Evolutionary conservation across 768 basidiomycete genomes (phyloP), one percentile per base, ranked within the genome.

Genomic region (Kockovaella imperatae): DNA sequence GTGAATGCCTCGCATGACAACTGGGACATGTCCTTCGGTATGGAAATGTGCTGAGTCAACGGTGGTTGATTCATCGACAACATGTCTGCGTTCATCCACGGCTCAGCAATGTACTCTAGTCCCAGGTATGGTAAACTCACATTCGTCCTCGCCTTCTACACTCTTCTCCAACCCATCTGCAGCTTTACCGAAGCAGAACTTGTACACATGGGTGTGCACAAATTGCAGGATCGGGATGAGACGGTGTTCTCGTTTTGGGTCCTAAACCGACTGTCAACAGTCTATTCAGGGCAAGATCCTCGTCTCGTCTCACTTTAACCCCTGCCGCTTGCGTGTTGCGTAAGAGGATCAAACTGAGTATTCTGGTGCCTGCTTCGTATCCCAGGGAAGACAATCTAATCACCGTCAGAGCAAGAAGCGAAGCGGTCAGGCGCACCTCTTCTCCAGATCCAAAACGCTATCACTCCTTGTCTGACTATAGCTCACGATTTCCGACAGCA

Each of bases 1-100:
- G 89, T 88, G 66, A 93, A 86, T 2, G 95, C 96, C n/a, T 89
- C 95, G 65, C 90, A 96, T 60, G 86, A 91, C 31, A 99, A 77
- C 62, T 86, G 83, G 62, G 83, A 86, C 80, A 99, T 82, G 67
- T 99, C 95, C 59, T 81, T 81, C 18, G 95, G 95, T 13, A 97
- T 86, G 25, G 89, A 88, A 52, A 99, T 87, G 57, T 87, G 78
- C 50, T 87, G 82, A 54, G 95, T 91, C 55, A 96, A 77, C 18
- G 83, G 79, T 10, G 95, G 91, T 65, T 91, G 86, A 69, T 99
- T 96, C 76, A 96, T 86, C 51, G 93, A 85, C 56, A 99, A 86
- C 95, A 97, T 97, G 72, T 96, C 89, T 93, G 56, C 26, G 18
- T 20, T 11, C 13, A 14, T n/a, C n/a, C n/a, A n/a, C n/a, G n/a